Conservation (phyloP, 169 alveolate species). For the Condylostoma magnum region DNA sequence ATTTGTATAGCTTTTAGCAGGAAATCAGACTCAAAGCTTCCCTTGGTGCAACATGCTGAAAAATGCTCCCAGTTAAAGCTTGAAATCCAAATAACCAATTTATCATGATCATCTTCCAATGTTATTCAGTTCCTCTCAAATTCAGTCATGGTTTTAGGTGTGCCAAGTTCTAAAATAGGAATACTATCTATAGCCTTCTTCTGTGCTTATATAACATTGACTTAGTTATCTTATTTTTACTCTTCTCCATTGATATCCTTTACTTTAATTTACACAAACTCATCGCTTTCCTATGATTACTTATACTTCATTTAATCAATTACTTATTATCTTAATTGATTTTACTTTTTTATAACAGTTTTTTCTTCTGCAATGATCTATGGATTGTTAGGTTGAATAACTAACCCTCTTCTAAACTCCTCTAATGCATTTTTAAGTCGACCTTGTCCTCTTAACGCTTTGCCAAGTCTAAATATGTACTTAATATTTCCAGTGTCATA, state of each 20-base stretch:
- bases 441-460: background rate
- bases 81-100: background rate
- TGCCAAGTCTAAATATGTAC: constrained; percentile 5
- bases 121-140: constrained; percentile 20
- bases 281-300: background rate
- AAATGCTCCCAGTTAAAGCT: background rate
- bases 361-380: background rate
- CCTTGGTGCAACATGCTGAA: background rate
- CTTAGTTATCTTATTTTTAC: background rate
- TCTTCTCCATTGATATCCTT: background rate
- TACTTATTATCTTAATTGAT: background rate
- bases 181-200: constrained; percentile 9
- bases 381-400: background rate
- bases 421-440: background rate
- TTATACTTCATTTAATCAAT: background rate
- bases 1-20: background rate
- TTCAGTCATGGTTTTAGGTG: constrained; percentile 14
- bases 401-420: background rate
- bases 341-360: background rate
- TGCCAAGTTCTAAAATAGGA: background rate
- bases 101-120: background rate
- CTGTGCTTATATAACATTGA: background rate
- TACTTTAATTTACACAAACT: background rate
- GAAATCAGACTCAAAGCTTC: constrained; percentile 20
- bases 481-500: background rate